phyloP scores from a whole-genome alignment of 2,329 filamentous ascomycete genomes.

The Curvularia hawaiiensis region DNA sequence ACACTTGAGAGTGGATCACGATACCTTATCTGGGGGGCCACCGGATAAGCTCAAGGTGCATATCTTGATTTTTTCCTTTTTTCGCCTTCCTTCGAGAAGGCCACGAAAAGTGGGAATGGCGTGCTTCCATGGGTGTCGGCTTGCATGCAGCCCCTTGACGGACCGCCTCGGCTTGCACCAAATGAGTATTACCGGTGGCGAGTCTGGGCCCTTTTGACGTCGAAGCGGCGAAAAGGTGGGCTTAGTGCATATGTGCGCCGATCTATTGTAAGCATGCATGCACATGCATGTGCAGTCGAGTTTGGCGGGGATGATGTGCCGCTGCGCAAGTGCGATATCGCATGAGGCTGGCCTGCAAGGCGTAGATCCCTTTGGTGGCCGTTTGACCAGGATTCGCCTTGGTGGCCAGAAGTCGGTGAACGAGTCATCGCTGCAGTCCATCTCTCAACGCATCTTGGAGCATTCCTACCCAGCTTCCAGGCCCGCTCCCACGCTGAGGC shows the following conservation, averaged over 20 bases:
- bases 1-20: neutral
- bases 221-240: conserved; percentile 7
- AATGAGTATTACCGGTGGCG: conserved; percentile 10
- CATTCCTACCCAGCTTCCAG: neutral
- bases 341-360: conserved; percentile 15
- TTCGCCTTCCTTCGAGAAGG: conserved; percentile 4
- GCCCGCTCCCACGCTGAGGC: conserved; percentile 6
- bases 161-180: conserved; percentile 8
- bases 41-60: conserved; percentile 1
- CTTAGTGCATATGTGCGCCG: neutral
- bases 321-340: conserved; percentile 4
- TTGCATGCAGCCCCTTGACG: neutral
- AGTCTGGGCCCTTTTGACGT: conserved; percentile 6
- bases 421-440: conserved; percentile 8
- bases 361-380: conserved; percentile 18
- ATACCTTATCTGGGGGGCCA: conserved; percentile 8
- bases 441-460: conserved; percentile 2
- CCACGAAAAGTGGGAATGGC: neutral
- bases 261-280: neutral
- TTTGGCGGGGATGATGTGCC: conserved; percentile 16
- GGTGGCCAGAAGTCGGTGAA: conserved; percentile 15
- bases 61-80: neutral
- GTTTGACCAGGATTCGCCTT: conserved; percentile 7
- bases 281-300: conserved; percentile 3
- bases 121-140: neutral